These are phyloP conservation scores for Gossypium davidsonii DNA, from an alignment of 441 rosid genomes.

Conservation along the genomic window DNA sequence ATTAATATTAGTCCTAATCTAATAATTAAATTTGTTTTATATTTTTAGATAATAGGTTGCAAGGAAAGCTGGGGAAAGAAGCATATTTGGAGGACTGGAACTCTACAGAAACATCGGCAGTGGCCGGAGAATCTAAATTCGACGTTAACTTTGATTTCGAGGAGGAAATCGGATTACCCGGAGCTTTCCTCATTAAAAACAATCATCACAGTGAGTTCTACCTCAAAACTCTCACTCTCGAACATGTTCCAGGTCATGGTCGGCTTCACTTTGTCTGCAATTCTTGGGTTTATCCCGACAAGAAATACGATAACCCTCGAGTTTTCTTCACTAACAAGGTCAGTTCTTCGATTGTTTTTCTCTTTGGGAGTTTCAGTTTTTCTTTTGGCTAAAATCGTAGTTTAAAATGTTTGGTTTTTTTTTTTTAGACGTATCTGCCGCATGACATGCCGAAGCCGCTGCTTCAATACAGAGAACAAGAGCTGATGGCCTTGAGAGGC, in stretches of 20 bases:
- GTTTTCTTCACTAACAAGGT: slow-evolving; percentile 83
- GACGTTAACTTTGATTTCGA: slow-evolving; percentile 55
- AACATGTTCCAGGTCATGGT: slow-evolving; percentile 63
- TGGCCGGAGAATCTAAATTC: slow-evolving; percentile 61
- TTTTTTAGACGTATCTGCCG: slow-evolving; percentile 56
- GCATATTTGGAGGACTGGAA: slow-evolving; percentile 63
- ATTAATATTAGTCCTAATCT: too few species aligned
- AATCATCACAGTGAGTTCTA: slow-evolving; percentile 61
- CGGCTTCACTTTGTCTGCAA: slow-evolving; percentile 62
- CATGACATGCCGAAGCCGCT: slow-evolving; percentile 51
- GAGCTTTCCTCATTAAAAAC: slow-evolving; percentile 54
- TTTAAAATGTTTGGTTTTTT: neutral
- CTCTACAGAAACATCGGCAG: slow-evolving; percentile 33
- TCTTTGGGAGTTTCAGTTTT: neutral
- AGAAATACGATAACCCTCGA: slow-evolving; percentile 38
- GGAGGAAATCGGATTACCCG: slow-evolving; percentile 51
- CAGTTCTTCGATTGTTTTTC: neutral
- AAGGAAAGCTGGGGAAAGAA: slow-evolving; percentile 47
- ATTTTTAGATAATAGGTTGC: neutral
- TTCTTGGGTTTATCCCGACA: slow-evolving; percentile 5
- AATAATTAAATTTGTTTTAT: neutral
- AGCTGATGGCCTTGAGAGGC: slow-evolving; percentile 57
- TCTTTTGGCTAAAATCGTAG: neutral
- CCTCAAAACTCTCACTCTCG: slow-evolving; percentile 62
- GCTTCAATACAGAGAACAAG: slow-evolving; percentile 55